phyloP scores from a whole-genome alignment of 2,329 filamentous ascomycete species.

The Ascochyta rabiei region DNA sequence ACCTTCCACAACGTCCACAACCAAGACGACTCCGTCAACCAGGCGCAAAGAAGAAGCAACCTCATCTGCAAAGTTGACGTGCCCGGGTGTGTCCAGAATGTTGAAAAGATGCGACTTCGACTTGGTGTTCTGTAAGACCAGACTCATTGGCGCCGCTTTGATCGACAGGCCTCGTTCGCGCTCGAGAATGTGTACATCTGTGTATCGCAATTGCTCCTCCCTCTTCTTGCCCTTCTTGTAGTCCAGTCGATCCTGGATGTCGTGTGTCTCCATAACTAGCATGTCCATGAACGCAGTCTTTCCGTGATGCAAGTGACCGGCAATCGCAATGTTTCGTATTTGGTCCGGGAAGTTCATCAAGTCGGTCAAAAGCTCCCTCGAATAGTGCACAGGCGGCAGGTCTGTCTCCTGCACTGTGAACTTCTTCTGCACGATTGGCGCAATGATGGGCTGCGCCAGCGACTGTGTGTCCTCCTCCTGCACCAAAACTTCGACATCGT shows the following conservation, averaged over 20 bases:
- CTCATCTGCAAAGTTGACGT: conserved; percentile 98
- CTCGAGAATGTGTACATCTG: conserved; percentile 88
- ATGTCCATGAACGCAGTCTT: conserved; percentile 99
- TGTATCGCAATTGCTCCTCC: conserved; percentile 93
- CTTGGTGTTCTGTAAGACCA: conserved; percentile 85
- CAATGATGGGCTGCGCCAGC: conserved; percentile 89
- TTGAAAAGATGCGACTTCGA: conserved; percentile 96
- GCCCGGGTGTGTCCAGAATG: conserved; percentile 92
- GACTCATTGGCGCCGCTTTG: conserved; percentile 92
- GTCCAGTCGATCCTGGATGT: conserved; percentile 78
- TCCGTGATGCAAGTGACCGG: conserved; percentile 93
- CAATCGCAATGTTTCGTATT: conserved; percentile 88
- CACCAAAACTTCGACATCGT: conserved; percentile 92
- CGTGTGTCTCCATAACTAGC: conserved; percentile 93
- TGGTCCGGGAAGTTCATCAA: conserved; percentile 96
- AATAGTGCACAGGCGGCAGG: conserved; percentile 85
- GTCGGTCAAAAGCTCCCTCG: conserved; percentile 91
- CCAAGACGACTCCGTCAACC: conserved; percentile 88
- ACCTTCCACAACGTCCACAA: conserved; percentile 97
- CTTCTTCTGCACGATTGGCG: conserved; percentile 91
- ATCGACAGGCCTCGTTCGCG: conserved; percentile 88
- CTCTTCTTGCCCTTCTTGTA: conserved; percentile 79
- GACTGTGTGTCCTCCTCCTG: conserved; percentile 97
- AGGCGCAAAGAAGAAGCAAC: conserved; percentile 86
- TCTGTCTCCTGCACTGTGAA: conserved; percentile 93